Conservation (phyloP, 202 grass and related monocot species). For the Dendrocalamus latiflorus region DNA sequence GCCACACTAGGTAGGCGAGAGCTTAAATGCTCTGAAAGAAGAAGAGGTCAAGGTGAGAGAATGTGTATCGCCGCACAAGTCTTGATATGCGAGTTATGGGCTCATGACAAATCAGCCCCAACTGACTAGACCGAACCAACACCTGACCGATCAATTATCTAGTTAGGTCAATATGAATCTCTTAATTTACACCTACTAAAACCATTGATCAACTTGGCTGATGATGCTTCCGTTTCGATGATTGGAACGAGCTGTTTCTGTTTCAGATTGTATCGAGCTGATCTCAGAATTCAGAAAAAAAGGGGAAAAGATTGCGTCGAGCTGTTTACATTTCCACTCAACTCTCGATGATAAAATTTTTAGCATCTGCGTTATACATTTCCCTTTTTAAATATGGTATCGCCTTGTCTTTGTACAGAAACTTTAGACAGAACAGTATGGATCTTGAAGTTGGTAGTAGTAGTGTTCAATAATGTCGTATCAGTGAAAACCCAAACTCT, state of each 20-base stretch:
- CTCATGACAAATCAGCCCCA: conserved; percentile 7
- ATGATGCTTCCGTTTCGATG: background rate
- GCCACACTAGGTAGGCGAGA: background rate
- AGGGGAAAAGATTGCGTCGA: background rate
- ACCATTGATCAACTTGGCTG: background rate
- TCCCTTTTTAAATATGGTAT: background rate
- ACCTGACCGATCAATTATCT: too few species aligned
- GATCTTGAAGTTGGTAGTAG: too few species aligned
- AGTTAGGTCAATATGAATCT: background rate
- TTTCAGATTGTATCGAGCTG: background rate
- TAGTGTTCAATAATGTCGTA: too few species aligned
- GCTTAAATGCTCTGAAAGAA: conserved; percentile 4
- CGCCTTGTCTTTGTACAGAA: background rate
- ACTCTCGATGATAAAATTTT: too few species aligned
- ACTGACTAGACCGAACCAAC: background rate
- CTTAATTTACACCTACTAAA: background rate
- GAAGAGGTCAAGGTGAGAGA: background rate
- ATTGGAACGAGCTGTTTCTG: background rate
- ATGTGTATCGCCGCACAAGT: background rate
- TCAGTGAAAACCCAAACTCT: too few species aligned
- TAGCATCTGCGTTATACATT: background rate
- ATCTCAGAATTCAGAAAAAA: background rate
- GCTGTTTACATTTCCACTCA: background rate
- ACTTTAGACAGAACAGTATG: background rate
- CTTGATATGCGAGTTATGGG: background rate